Conservation (phyloP, 2,329 filamentous ascomycete genomes). For the Fusarium poae region DNA sequence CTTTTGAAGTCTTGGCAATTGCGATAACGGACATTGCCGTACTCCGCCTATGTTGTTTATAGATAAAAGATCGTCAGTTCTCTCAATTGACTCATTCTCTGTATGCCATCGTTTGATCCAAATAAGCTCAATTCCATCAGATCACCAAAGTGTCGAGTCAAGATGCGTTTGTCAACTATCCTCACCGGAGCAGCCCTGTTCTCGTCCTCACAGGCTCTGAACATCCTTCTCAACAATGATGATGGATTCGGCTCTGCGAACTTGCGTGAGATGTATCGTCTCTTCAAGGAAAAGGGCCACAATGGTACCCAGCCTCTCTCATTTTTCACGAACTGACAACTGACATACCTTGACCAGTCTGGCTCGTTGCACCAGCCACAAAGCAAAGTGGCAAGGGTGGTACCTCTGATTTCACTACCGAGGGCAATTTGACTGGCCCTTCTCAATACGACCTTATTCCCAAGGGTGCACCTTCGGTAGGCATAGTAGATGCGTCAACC, state of each 20-base stretch:
- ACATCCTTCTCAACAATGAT: slow-evolving; percentile 51
- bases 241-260: slow-evolving; percentile 52
- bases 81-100: slow-evolving; percentile 8
- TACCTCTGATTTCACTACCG: slow-evolving; percentile 47
- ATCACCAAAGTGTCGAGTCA: neutral
- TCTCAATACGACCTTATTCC: slow-evolving; percentile 50
- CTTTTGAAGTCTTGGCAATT: slow-evolving; percentile 32
- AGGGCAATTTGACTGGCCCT: slow-evolving; percentile 47
- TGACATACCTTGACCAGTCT: slow-evolving; percentile 28
- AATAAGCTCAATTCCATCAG: neutral
- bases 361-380: slow-evolving; percentile 50
- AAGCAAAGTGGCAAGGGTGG: slow-evolving; percentile 52
- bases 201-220: slow-evolving; percentile 42
- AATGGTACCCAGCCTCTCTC: slow-evolving; percentile 32
- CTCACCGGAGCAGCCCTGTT: slow-evolving; percentile 34
- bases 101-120: neutral
- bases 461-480: slow-evolving; percentile 48
- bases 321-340: rapidly evolving
- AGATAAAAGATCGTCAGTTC: slow-evolving; percentile 29
- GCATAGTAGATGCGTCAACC: rapidly evolving
- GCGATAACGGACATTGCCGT: slow-evolving; percentile 29
- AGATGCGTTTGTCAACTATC: slow-evolving; percentile 43
- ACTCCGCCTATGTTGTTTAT: slow-evolving; percentile 1
- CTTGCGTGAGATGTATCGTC: slow-evolving; percentile 49
- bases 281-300: slow-evolving; percentile 49